Conservation (phyloP, 345 rosid genomes). For the Eucalyptus sp. region DNA sequence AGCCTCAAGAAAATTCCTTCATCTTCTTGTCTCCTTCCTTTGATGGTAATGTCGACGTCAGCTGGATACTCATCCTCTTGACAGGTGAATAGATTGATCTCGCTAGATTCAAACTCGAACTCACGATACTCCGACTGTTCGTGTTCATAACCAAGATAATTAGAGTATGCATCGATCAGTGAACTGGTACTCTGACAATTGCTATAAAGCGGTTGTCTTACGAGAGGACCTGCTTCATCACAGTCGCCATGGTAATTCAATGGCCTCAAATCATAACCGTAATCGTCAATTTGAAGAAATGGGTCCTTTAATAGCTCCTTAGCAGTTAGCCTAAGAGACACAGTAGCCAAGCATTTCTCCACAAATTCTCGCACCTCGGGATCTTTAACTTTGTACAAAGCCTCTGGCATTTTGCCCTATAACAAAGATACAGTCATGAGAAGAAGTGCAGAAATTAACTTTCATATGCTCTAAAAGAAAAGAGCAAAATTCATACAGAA, state of each 20-base stretch:
- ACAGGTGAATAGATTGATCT: slow-evolving; percentile 42
- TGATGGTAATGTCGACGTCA: slow-evolving; percentile 53
- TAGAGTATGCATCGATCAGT: slow-evolving; percentile 12
- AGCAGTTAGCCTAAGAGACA: slow-evolving; percentile 67
- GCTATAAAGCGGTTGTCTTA: slow-evolving; percentile 30
- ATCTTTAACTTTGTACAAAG: slow-evolving; percentile 70
- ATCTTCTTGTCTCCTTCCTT: slow-evolving; percentile 60
- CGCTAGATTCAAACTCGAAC: slow-evolving; percentile 26
- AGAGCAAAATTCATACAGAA: slow-evolving; percentile 36
- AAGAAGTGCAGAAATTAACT: neutral
- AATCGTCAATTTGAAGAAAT: slow-evolving; percentile 52
- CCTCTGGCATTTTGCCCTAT: slow-evolving; percentile 84
- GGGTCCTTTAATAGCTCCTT: slow-evolving; percentile 76
- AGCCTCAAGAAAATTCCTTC: slow-evolving; percentile 80
- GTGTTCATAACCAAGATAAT: slow-evolving; percentile 10
- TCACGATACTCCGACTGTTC: slow-evolving; percentile 25
- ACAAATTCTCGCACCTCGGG: slow-evolving; percentile 79
- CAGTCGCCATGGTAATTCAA: slow-evolving; percentile 28
- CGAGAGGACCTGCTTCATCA: slow-evolving; percentile 21
- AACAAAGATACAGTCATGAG: neutral
- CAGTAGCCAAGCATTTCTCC: slow-evolving; percentile 89
- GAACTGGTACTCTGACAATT: slow-evolving; percentile 6
- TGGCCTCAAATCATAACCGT: slow-evolving; percentile 22
- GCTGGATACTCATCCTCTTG: slow-evolving; percentile 43
- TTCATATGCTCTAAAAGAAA: neutral